These are phyloP conservation scores for Emergomyces orientalis DNA, from an alignment of 2,329 filamentous ascomycete species.

Conservation along the genomic window DNA sequence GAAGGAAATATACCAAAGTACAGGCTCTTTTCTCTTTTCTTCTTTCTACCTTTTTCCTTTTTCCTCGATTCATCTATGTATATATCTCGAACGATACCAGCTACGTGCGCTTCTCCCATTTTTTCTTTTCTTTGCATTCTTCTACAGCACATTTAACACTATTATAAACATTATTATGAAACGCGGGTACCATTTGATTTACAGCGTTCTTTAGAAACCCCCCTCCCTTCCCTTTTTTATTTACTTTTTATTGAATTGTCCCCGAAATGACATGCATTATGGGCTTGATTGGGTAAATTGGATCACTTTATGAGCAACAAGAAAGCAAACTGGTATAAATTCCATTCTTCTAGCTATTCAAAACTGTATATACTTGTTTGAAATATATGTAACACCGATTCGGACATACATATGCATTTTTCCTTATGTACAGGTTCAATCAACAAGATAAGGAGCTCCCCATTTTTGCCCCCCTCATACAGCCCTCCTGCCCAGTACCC, in stretches of 20 bases:
- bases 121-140: not conserved
- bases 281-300: no score
- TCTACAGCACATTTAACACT: not conserved
- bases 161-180: not conserved
- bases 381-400: not conserved
- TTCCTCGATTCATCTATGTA: not conserved
- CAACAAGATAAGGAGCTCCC: not conserved
- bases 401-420: not conserved
- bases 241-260: not conserved
- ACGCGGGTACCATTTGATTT: not conserved
- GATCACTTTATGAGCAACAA: not conserved
- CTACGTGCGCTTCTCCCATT: no score
- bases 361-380: not conserved
- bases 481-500: conserved; percentile 58
- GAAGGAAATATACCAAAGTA: conserved; percentile 1
- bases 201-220: not conserved
- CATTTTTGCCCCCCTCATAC: not conserved
- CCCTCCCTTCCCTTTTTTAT: not conserved
- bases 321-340: not conserved
- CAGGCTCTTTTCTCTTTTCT: not conserved
- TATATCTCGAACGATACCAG: not conserved
- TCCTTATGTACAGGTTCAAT: not conserved
- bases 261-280: not conserved
- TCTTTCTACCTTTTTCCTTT: not conserved
- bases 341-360: not conserved